These are phyloP conservation scores for Colletotrichum neosansevieriae DNA, from an alignment of 2,329 filamentous ascomycete species.

Conservation along the genomic window DNA sequence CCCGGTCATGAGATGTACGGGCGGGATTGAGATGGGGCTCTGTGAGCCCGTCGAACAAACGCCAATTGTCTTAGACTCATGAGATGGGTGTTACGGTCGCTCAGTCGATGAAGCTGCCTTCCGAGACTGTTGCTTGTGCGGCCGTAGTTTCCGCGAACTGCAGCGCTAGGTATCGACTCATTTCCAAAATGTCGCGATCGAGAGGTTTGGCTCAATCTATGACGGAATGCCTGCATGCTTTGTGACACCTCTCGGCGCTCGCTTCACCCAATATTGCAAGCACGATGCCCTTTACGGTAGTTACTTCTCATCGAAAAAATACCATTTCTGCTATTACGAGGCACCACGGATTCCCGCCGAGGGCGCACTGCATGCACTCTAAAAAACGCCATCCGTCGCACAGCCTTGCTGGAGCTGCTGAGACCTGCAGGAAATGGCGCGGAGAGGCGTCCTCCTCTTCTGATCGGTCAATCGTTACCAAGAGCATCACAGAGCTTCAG, in stretches of 20 bases:
- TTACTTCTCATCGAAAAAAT: slow-evolving; percentile 16
- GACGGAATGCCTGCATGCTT: slow-evolving; percentile 29
- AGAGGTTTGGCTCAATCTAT: slow-evolving; percentile 5
- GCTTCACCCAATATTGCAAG: slow-evolving; percentile 24
- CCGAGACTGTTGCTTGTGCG: slow-evolving; percentile 22
- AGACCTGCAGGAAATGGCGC: slow-evolving; percentile 25
- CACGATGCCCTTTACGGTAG: slow-evolving; percentile 30
- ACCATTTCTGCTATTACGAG: neutral
- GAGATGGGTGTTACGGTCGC: slow-evolving; percentile 28
- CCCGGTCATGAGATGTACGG: slow-evolving; percentile 3
- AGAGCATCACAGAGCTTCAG: slow-evolving; percentile 3
- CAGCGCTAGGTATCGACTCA: slow-evolving; percentile 1
- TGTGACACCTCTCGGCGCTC: slow-evolving; percentile 1
- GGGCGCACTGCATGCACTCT: slow-evolving; percentile 6
- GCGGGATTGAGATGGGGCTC: slow-evolving; percentile 9
- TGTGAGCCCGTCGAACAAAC: slow-evolving; percentile 18
- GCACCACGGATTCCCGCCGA: neutral
- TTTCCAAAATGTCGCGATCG: slow-evolving; percentile 12
- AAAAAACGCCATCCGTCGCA: slow-evolving; percentile 26
- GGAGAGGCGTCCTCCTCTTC: slow-evolving; percentile 8
- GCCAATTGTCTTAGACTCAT: slow-evolving; percentile 27
- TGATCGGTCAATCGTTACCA: slow-evolving; percentile 6
- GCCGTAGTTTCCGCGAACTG: neutral
- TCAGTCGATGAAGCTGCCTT: slow-evolving; percentile 32
- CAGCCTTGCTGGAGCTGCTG: slow-evolving; percentile 22